Conservation (phyloP, 306 rosid genomes). For the Erythrophleum fordii region DNA sequence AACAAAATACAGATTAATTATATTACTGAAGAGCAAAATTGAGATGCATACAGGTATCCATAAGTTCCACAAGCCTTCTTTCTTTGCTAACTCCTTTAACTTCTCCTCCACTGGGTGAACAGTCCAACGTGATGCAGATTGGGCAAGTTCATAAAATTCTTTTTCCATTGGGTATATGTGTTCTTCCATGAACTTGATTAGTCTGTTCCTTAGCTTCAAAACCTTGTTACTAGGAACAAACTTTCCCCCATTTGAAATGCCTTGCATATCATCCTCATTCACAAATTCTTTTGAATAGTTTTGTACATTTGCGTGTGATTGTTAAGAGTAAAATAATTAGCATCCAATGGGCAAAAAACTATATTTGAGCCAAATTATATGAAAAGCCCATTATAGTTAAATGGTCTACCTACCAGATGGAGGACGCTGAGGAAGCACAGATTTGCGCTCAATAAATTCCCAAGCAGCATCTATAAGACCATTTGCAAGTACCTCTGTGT, state of each 20-base stretch:
- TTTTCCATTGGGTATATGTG: constrained; percentile 88
- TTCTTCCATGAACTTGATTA: constrained; percentile 86
- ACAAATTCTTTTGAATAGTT: constrained; percentile 45
- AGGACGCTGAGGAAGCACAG: constrained; percentile 84
- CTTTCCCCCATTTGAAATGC: constrained; percentile 57
- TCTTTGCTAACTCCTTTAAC: constrained; percentile 86
- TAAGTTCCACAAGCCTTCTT: constrained; percentile 96
- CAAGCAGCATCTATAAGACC: constrained; percentile 71
- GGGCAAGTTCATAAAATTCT: constrained; percentile 81
- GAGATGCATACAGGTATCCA: constrained; percentile 81
- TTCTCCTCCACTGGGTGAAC: constrained; percentile 92
- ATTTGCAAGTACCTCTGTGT: constrained; percentile 62
- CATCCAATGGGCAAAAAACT: constrained; percentile 21
- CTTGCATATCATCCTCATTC: constrained; percentile 50
- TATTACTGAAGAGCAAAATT: constrained; percentile 28
- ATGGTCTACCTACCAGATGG: constrained; percentile 65
- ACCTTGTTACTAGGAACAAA: constrained; percentile 70
- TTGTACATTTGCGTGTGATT: constrained; percentile 44
- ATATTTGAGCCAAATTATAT: constrained; percentile 32
- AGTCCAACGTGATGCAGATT: constrained; percentile 82
- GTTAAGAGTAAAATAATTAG: constrained; percentile 32
- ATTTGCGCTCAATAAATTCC: constrained; percentile 57
- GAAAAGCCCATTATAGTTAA: constrained; percentile 32
- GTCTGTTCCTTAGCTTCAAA: constrained; percentile 59
- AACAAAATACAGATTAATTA: constrained; percentile 31